Evolutionary conservation across 164 flowering plant genomes (phyloP).

Genomic region (Protea cynaroides): DNA sequence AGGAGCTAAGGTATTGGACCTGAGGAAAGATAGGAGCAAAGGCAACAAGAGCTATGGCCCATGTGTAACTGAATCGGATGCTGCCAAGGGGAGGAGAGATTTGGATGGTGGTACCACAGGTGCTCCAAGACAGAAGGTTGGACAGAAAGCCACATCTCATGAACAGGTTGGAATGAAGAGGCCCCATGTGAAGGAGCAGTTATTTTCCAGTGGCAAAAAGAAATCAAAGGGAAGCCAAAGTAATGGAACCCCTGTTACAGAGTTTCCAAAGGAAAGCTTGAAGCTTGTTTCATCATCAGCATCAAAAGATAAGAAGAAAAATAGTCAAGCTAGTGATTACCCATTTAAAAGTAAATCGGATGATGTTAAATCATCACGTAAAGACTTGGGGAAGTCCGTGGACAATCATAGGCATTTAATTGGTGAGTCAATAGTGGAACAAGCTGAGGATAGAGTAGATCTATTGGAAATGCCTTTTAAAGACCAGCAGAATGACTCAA

Average conservation of each 20-base stretch:
- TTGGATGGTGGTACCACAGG: conserved; percentile 10
- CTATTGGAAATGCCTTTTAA: conserved; percentile 11
- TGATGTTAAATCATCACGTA: conserved; percentile 20
- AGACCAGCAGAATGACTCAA: conserved; percentile 28
- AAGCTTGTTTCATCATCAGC: conserved; percentile 16
- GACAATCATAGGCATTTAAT: conserved; percentile 26
- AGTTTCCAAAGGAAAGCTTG: conserved; percentile 23
- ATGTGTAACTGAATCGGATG: conserved; percentile 15
- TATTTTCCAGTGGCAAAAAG: conserved; percentile 25
- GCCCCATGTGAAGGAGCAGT: conserved; percentile 14
- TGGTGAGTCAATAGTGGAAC: conserved; percentile 15
- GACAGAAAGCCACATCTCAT: conserved; percentile 12
- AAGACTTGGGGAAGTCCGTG: conserved; percentile 29
- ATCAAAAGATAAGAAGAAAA: conserved; percentile 21
- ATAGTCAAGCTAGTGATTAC: conserved; percentile 12
- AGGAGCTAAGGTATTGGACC: conserved; percentile 15
- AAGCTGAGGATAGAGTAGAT: conserved; percentile 12
- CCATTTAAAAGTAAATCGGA: conserved; percentile 23
- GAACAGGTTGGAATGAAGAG: conserved; percentile 12
- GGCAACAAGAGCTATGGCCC: conserved; percentile 13
- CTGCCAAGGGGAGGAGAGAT: conserved; percentile 23
- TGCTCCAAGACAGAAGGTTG: conserved; percentile 16
- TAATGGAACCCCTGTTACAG: conserved; percentile 14
- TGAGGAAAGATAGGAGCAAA: conserved; percentile 20
- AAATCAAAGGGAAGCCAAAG: conserved; percentile 31